These are phyloP conservation scores for Phellinidium pouzarii DNA, from an alignment of 1,284 basidiomycete genomes.

Conservation along the genomic window DNA sequence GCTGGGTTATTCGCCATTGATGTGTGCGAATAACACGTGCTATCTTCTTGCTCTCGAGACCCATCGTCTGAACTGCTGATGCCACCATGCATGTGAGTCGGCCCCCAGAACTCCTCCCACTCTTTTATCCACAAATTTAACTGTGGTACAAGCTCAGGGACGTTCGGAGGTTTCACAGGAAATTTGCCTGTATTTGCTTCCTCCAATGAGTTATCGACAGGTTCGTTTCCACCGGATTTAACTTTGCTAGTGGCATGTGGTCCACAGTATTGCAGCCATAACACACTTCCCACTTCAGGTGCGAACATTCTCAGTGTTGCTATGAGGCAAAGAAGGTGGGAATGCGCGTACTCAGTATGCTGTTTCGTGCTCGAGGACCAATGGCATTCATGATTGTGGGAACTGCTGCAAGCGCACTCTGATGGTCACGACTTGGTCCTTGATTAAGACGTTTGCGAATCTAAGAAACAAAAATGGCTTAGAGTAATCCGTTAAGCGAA, in stretches of 20 bases:
- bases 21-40: not conserved
- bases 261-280: slow-evolving; percentile 18
- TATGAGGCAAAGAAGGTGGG: slow-evolving; percentile 11
- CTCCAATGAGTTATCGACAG: not conserved
- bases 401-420: slow-evolving; percentile 51
- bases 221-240: not conserved
- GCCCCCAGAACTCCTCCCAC: slow-evolving; percentile 19
- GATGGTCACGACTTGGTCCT: slow-evolving; percentile 7
- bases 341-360: slow-evolving; percentile 53
- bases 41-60: not conserved
- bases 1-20: not conserved
- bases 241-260: slow-evolving; percentile 9
- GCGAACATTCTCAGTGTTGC: not conserved
- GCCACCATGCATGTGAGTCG: slow-evolving; percentile 8
- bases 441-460: slow-evolving; percentile 6
- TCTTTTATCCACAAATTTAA: slow-evolving; percentile 17
- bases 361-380: slow-evolving; percentile 59
- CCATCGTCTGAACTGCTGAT: not conserved
- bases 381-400: slow-evolving; percentile 53
- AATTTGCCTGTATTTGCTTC: not conserved
- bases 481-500: not conserved
- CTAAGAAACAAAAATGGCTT: not conserved
- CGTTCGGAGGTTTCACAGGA: not conserved
- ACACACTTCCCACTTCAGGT: slow-evolving; percentile 14
- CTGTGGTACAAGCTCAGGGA: slow-evolving; percentile 7